phyloP scores from a whole-genome alignment of 2,329 filamentous ascomycete genomes.

The Cordyceps tenuipes region DNA sequence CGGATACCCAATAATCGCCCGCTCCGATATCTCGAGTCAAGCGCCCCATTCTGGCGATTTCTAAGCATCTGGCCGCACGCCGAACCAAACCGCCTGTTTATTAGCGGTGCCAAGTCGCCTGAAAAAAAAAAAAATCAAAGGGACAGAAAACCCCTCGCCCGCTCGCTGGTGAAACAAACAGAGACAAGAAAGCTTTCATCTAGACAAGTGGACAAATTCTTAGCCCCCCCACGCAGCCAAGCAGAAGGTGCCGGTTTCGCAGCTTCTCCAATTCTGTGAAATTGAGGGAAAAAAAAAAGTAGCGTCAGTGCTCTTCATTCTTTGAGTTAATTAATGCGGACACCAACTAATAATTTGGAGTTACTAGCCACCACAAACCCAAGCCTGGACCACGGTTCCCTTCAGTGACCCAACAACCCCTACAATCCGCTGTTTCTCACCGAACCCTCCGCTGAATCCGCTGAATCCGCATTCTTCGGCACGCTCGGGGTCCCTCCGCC shows the following conservation, averaged over 20 bases:
- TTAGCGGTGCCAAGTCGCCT: background rate
- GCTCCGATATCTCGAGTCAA: slow-evolving; percentile 3
- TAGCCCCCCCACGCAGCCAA: background rate
- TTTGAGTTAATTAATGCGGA: too few species aligned
- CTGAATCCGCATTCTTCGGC: slow-evolving; percentile 1
- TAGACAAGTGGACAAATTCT: background rate
- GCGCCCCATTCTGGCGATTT: background rate
- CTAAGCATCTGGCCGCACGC: too few species aligned
- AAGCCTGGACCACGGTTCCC: background rate
- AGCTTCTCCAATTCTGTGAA: background rate
- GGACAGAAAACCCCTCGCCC: too few species aligned
- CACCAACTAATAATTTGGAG: background rate
- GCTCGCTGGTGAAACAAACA: too few species aligned
- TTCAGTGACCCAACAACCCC: too few species aligned
- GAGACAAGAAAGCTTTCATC: too few species aligned
- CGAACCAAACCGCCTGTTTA: too few species aligned
- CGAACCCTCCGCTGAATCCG: background rate
- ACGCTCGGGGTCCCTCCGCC: background rate
- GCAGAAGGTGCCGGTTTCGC: slow-evolving; percentile 2
- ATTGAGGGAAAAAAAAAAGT: background rate
- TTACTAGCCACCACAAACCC: background rate
- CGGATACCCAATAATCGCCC: background rate
- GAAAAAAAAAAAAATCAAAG: background rate
- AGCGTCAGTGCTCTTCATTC: background rate
- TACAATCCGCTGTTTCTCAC: background rate